phyloP scores from a whole-genome alignment of 2,329 filamentous ascomycete species.

The Colletotrichum sp. region DNA sequence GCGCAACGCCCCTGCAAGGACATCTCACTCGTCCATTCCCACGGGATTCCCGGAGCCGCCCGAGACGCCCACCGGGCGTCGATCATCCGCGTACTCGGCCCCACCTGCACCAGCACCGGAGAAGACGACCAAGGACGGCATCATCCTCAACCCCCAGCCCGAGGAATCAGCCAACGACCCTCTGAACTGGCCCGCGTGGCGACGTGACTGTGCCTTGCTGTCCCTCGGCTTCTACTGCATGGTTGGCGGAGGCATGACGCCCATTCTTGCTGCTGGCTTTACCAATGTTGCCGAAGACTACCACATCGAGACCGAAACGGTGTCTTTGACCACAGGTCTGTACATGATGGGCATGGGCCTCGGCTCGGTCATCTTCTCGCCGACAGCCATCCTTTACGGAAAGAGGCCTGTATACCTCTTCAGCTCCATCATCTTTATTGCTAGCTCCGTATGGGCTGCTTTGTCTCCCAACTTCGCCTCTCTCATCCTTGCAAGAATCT shows the following conservation, averaged over 20 bases:
- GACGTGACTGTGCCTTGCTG: conserved; percentile 78
- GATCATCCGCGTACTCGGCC: neutral
- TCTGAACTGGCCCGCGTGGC: conserved; percentile 86
- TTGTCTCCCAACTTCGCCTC: conserved; percentile 81
- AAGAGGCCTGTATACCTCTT: conserved; percentile 90
- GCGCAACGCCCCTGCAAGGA: conserved; percentile 60
- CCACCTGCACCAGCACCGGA: conserved; percentile 23
- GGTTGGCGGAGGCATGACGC: conserved; percentile 91
- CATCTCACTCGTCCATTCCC: conserved; percentile 63
- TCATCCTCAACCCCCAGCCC: conserved; percentile 90
- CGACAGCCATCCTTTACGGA: conserved; percentile 88
- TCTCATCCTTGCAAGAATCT: conserved; percentile 79
- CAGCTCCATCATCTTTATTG: conserved; percentile 77
- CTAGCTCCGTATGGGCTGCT: conserved; percentile 83
- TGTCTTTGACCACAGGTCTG: conserved; percentile 86
- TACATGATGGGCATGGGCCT: conserved; percentile 94
- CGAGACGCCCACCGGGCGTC: conserved; percentile 20
- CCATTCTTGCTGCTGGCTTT: conserved; percentile 89
- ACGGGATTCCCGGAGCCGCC: conserved; percentile 37
- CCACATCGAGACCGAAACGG: conserved; percentile 69
- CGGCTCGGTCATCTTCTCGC: conserved; percentile 83
- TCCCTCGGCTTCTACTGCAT: conserved; percentile 92
- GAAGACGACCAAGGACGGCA: conserved; percentile 84
- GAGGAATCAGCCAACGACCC: conserved; percentile 92
- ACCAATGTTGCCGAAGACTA: conserved; percentile 74